Evolutionary conservation across 352 stramenopile species (phyloP).

Genomic region (Pythium aphanidermatum): DNA sequence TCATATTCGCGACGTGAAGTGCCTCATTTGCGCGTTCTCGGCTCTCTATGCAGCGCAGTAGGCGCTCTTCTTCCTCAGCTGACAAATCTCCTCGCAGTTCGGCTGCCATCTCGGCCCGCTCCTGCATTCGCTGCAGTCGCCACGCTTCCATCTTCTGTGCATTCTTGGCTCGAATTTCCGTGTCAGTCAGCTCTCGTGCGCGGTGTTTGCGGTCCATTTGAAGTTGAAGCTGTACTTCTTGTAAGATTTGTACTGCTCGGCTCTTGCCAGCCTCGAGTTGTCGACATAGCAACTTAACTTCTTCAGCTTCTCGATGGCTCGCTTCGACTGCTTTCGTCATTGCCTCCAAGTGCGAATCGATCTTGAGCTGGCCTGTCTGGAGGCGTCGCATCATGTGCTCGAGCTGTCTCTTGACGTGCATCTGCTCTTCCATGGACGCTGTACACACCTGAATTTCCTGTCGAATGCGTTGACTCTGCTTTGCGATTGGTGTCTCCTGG

Average conservation of each 20-base stretch:
- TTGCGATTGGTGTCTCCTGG: constrained; percentile 69
- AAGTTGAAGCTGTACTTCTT: constrained; percentile 73
- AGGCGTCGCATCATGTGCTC: constrained; percentile 81
- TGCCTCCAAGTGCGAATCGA: constrained; percentile 57
- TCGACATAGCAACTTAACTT: constrained; percentile 68
- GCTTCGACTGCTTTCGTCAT: constrained; percentile 65
- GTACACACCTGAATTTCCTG: constrained; percentile 66
- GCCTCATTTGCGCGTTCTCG: constrained; percentile 59
- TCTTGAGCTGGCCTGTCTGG: constrained; percentile 64
- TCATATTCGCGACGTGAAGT: constrained; percentile 52
- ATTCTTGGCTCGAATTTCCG: constrained; percentile 73
- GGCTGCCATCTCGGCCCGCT: constrained; percentile 69
- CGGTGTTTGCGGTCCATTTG: constrained; percentile 59
- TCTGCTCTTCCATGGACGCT: constrained; percentile 72
- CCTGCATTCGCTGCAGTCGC: constrained; percentile 59
- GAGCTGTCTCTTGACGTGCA: constrained; percentile 60
- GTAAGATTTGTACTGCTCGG: constrained; percentile 62
- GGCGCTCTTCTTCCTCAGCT: constrained; percentile 45
- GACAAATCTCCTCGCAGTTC: constrained; percentile 71
- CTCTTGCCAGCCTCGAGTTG: constrained; percentile 77
- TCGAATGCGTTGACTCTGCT: constrained; percentile 61
- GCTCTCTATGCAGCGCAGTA: constrained; percentile 58
- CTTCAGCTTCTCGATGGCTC: constrained; percentile 56
- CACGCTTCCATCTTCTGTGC: constrained; percentile 79
- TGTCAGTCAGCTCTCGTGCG: constrained; percentile 60